Percentiles rank a stretch among this genome's conserved stretches.
Conservation (phyloP, 305 asterid genomes). For the Fraxinus sp. region DNA sequence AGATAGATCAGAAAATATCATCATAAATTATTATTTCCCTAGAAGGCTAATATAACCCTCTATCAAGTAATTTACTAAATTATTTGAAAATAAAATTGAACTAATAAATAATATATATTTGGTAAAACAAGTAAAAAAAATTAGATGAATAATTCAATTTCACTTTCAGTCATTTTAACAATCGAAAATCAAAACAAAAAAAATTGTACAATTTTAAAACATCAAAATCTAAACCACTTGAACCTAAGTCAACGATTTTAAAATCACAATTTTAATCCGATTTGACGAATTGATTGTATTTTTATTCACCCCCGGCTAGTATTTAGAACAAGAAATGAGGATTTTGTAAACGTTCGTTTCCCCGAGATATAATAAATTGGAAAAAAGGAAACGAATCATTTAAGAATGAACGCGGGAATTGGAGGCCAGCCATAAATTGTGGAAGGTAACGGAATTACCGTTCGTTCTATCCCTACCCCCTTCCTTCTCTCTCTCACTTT, state of each 20-base stretch:
- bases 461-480: neutral
- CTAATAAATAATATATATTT: no score
- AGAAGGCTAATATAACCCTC: neutral
- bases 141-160: neutral
- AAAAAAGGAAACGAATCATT: neutral
- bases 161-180: no score
- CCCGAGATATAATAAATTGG: neutral
- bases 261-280: no score
- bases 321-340: neutral
- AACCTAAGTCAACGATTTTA: no score
- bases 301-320: neutral
- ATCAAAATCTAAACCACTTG: no score
- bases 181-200: no score
- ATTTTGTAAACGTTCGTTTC: no score
- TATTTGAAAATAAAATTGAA: no score
- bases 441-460: slow-evolving; percentile 31
- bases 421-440: slow-evolving; percentile 24
- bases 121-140: no score
- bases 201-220: neutral
- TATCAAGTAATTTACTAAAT: neutral
- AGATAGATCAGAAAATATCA: no score
- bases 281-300: neutral
- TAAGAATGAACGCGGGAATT: neutral
- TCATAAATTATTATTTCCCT: neutral
- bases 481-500: neutral